Base-by-base conservation (phyloP, 805 yeast species). In the Candida incommunis region DNA sequence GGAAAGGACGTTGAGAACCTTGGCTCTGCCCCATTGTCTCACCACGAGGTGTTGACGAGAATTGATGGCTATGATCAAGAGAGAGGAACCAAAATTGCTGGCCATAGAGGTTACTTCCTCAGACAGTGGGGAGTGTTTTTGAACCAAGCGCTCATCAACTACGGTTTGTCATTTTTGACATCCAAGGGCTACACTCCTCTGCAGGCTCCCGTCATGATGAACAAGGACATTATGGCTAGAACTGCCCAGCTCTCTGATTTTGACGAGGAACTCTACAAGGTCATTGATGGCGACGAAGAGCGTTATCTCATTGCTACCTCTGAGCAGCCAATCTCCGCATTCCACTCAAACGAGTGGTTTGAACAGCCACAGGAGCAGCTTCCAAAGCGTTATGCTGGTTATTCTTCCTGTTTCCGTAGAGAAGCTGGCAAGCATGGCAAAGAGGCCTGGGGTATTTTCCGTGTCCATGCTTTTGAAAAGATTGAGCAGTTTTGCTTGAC, bases 181-280 rank as follows among this genome's bases (percentile, higher is more conserved):
- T 7, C 18, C 37, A 68, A 75, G 57, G 76, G 80, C 56, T 92
- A 86, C 72, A 71, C 72, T 45, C 95, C 97, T 51, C 73, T 92
- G 66, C 98, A 92, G 72, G 94, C 98, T 15, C 98, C 98, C 47
- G 96, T 90, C 41, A 92, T 92, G 98, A 86, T 92, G 96, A 92
- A 92, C 78, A 92, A 92, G 70, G 97, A 92, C 48, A 94, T 87
- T 47, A 92, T 92, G 98, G 97, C 97, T 55, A 88, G 85, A 69
- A 92, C 98, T 54, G 98, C 98, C 5, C 98, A 92, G 70, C 78
- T 92, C 64, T 87, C 96, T 29, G 88, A 92, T 62, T 92, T 92
- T 58, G 98, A 92, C 66, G 98, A 92, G 72, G 98, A 92, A 68
- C 74, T 92, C 59, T 92, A 92, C 72, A 92, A 92, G 70, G 97